These are phyloP conservation scores for Colletotrichum lupini DNA, from an alignment of 2,329 filamentous ascomycete genomes.

Conservation along the genomic window DNA sequence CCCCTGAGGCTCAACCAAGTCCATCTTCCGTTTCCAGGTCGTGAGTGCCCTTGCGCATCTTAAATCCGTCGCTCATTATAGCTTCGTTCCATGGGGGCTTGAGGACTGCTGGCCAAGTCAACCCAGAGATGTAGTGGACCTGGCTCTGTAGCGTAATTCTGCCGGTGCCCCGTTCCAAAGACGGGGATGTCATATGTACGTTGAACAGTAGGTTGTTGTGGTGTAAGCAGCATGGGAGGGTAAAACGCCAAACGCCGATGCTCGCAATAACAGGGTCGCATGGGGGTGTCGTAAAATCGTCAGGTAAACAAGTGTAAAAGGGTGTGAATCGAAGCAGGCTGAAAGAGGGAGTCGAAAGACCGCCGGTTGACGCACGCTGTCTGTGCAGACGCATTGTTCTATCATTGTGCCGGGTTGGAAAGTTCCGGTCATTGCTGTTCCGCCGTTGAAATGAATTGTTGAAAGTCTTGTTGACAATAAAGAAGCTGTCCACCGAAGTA, in stretches of 20 bases:
- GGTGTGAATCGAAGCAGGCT: constrained; percentile 25
- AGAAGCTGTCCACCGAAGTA: neutral
- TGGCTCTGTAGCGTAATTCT: constrained; percentile 28
- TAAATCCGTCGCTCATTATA: constrained; percentile 31
- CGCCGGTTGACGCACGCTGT: constrained; percentile 25
- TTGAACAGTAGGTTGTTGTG: constrained; percentile 30
- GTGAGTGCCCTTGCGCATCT: constrained; percentile 6
- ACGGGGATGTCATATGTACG: constrained; percentile 29
- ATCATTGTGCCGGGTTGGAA: constrained; percentile 10
- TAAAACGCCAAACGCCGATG: constrained; percentile 37
- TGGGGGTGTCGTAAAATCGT: constrained; percentile 36
- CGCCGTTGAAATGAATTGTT: constrained; percentile 4
- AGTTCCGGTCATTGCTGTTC: constrained; percentile 12
- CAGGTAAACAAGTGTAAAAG: constrained; percentile 33
- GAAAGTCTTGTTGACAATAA: neutral
- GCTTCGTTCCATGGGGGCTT: constrained; percentile 25
- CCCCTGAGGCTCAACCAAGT: constrained; percentile 1
- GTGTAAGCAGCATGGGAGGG: constrained; percentile 25
- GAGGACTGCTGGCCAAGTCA: constrained; percentile 17
- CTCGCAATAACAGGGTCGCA: constrained; percentile 35
- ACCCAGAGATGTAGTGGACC: constrained; percentile 6
- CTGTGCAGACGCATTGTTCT: constrained; percentile 21
- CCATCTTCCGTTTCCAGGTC: constrained; percentile 8
- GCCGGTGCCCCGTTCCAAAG: constrained; percentile 22
- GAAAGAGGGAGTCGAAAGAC: constrained; percentile 13